Conservation (phyloP, 768 basidiomycete species). For the Agrocybe praecox region DNA sequence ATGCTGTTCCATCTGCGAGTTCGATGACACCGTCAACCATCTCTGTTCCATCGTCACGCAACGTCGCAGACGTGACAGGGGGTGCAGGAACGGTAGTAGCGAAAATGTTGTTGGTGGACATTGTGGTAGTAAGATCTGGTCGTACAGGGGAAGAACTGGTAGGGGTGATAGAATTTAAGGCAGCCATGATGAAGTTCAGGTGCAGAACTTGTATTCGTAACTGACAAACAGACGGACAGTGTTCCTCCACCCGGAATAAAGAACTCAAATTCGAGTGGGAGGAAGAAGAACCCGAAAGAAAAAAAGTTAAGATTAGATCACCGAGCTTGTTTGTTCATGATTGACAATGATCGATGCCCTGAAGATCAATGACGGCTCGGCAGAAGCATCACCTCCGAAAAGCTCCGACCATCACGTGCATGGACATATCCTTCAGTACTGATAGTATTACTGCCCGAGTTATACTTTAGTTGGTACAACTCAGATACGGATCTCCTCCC, state of each 20-base stretch:
- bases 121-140: slow-evolving; percentile 39
- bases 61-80: slow-evolving; percentile 35
- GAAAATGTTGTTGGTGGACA: slow-evolving; percentile 39
- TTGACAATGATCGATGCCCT: slow-evolving; percentile 22
- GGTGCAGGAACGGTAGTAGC: slow-evolving; percentile 32
- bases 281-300: slow-evolving; percentile 53
- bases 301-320: slow-evolving; percentile 34
- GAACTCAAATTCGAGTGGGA: slow-evolving; percentile 43
- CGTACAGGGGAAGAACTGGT: slow-evolving; percentile 41
- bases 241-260: slow-evolving; percentile 52
- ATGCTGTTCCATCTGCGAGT: slow-evolving; percentile 86
- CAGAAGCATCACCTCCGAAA: not conserved
- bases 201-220: slow-evolving; percentile 6
- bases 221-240: slow-evolving; percentile 18
- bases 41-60: slow-evolving; percentile 29
- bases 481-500: no score
- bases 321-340: slow-evolving; percentile 37
- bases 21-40: slow-evolving; percentile 75
- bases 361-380: not conserved
- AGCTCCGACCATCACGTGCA: not conserved
- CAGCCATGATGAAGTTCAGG: slow-evolving; percentile 15
- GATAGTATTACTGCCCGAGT: no score
- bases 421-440: no score
- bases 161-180: slow-evolving; percentile 16
- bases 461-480: no score